These are phyloP conservation scores for Boletus sensibilis DNA, from an alignment of 768 basidiomycete species.

Conservation along the genomic window DNA sequence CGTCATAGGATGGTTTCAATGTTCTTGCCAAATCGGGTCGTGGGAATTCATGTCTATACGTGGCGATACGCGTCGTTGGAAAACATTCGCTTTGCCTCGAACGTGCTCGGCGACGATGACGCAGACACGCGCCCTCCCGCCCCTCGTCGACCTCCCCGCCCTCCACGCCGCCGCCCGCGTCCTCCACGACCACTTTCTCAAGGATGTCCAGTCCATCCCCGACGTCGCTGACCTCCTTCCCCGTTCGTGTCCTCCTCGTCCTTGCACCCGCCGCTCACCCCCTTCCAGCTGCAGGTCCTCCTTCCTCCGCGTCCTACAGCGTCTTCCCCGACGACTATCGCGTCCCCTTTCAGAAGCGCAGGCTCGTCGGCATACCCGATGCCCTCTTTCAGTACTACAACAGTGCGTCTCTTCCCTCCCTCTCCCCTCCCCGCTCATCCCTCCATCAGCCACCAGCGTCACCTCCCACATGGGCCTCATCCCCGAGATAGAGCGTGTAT, in stretches of 20 bases:
- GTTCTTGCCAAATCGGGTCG: not conserved
- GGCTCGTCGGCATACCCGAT: slow-evolving; percentile 75
- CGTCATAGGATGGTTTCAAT: not conserved
- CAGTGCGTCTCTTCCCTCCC: slow-evolving; percentile 43
- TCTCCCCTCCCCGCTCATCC: slow-evolving; percentile 10
- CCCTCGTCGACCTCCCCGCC: slow-evolving; percentile 55
- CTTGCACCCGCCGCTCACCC: slow-evolving; percentile 5
- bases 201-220: slow-evolving; percentile 73
- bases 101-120: slow-evolving; percentile 13
- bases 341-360: slow-evolving; percentile 77
- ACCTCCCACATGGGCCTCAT: slow-evolving; percentile 87
- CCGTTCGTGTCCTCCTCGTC: slow-evolving; percentile 40
- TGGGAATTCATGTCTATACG: not conserved
- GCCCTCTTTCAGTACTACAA: slow-evolving; percentile 76
- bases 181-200: slow-evolving; percentile 64
- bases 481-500: slow-evolving; percentile 90
- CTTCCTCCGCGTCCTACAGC: slow-evolving; percentile 76
- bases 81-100: not conserved
- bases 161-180: slow-evolving; percentile 67
- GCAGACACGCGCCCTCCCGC: slow-evolving; percentile 18
- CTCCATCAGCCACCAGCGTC: slow-evolving; percentile 55
- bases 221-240: slow-evolving; percentile 71
- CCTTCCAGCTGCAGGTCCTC: slow-evolving; percentile 53
- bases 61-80: not conserved
- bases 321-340: slow-evolving; percentile 75